Conservation (phyloP, 2,329 filamentous ascomycete genomes). For the Orbilia javanica region DNA sequence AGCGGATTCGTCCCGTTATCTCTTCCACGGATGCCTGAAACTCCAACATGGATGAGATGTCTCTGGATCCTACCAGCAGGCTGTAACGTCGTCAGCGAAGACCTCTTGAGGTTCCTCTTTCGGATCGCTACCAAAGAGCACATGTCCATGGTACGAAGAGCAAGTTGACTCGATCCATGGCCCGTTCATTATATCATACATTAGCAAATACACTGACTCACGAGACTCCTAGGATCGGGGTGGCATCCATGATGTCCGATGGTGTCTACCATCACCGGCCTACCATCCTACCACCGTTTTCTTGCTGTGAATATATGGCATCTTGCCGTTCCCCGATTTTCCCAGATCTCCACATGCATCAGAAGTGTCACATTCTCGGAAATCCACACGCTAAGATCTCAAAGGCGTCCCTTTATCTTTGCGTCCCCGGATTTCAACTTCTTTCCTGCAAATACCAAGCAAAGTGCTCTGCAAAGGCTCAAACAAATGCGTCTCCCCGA, state of each 20-base stretch:
- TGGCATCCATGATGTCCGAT: background rate
- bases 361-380: constrained; percentile 29
- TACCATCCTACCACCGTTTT: too few relatives aligned
- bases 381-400: constrained; percentile 17
- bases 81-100: constrained; percentile 12
- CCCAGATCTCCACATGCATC: background rate
- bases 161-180: constrained; percentile 27
- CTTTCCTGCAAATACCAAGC: background rate
- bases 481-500: constrained; percentile 29
- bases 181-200: too few relatives aligned
- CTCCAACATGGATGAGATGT: constrained; percentile 36
- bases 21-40: constrained; percentile 49
- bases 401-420: constrained; percentile 2
- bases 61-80: constrained; percentile 17
- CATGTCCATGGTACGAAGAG: constrained; percentile 47
- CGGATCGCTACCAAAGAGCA: constrained; percentile 33
- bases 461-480: constrained; percentile 14
- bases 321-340: background rate
- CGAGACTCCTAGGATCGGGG: background rate
- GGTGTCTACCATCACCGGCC: background rate
- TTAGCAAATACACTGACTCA: background rate
- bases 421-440: constrained; percentile 41
- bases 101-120: constrained; percentile 48
- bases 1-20: constrained; percentile 33
- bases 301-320: constrained; percentile 1